These are phyloP conservation scores for Globisporangium iwayamae DNA, from an alignment of 352 stramenopile genomes.

Conservation along the genomic window DNA sequence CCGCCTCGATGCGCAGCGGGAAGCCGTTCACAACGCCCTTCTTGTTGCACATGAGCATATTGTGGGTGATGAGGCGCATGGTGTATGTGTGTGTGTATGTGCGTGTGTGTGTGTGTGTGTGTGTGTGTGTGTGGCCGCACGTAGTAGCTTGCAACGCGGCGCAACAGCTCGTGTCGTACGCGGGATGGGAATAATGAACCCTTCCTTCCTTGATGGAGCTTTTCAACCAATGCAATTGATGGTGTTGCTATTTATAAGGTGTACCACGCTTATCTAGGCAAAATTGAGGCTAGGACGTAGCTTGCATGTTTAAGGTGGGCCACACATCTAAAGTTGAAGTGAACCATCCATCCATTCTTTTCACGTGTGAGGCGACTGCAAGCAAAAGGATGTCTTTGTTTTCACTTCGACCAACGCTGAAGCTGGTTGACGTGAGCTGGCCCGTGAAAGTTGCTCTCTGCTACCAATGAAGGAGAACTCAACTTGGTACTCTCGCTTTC, in stretches of 20 bases:
- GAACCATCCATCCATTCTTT: too few relatives aligned
- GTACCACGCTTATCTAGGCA: not conserved
- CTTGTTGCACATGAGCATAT: constrained; percentile 93
- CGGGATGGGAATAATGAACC: not conserved
- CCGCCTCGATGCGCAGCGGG: constrained; percentile 85
- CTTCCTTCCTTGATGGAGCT: constrained; percentile 2
- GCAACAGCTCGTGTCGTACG: not conserved
- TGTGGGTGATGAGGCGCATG: constrained; percentile 94
- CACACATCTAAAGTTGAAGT: not conserved
- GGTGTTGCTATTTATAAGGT: not conserved
- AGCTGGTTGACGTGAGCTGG: too few relatives aligned
- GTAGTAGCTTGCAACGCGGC: not conserved
- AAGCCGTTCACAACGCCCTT: constrained; percentile 92
- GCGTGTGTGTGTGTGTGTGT: not conserved
- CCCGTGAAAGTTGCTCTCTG: too few relatives aligned
- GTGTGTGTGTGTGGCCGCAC: not conserved
- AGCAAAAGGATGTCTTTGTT: too few relatives aligned
- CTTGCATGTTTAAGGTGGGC: not conserved
- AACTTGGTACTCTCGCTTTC: too few relatives aligned
- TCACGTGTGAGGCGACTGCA: too few relatives aligned
- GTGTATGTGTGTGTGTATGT: not conserved
- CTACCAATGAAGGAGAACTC: too few relatives aligned
- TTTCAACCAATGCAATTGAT: not conserved
- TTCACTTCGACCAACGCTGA: too few relatives aligned
- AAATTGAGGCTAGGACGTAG: too few relatives aligned